phyloP scores from a whole-genome alignment of 768 basidiomycete genomes.

The Naganishia randhawae region DNA sequence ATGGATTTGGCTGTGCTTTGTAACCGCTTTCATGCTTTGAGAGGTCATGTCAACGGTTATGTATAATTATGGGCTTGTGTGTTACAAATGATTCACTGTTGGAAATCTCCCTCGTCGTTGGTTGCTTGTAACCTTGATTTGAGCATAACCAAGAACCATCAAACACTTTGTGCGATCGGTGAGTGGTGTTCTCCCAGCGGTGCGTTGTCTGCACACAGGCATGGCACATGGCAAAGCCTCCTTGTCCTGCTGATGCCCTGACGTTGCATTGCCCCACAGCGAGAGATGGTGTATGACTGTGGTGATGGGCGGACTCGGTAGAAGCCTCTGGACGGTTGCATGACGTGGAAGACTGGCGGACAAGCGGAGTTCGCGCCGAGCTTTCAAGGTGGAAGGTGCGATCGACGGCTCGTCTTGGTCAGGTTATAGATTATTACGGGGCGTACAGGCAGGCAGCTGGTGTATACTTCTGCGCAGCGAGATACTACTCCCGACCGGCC shows the following conservation, averaged over 20 bases:
- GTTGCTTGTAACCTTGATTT: too few species aligned
- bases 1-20: background rate
- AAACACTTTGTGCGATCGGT: too few species aligned
- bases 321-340: background rate
- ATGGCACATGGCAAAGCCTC: too few species aligned
- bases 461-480: background rate
- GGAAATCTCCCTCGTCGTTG: background rate
- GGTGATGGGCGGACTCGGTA: background rate
- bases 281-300: too few species aligned
- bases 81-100: background rate
- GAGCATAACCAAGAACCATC: too few species aligned
- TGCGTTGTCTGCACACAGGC: too few species aligned
- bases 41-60: background rate
- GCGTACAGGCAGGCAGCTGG: background rate
- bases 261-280: too few species aligned
- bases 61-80: background rate
- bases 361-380: slow-evolving; percentile 10
- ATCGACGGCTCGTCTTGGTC: slow-evolving; percentile 2
- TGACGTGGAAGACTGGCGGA: slow-evolving; percentile 19
- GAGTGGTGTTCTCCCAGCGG: too few species aligned
- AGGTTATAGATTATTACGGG: too few species aligned
- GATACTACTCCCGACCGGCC: background rate
- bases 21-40: background rate
- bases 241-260: too few species aligned
- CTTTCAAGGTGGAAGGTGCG: slow-evolving; percentile 24